Conservation (phyloP, 306 rosid species). For the Vigna trinervia region DNA sequence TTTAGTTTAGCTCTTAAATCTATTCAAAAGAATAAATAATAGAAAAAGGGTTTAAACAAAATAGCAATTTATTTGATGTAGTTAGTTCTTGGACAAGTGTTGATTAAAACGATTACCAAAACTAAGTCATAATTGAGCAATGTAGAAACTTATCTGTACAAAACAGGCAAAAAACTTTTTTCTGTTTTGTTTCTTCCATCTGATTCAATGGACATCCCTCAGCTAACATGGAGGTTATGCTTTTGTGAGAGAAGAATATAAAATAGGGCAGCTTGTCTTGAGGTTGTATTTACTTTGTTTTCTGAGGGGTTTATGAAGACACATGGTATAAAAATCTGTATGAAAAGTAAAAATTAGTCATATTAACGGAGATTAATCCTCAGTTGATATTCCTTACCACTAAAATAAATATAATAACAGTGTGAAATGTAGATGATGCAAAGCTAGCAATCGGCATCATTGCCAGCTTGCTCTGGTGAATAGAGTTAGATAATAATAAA, state of each 20-base stretch:
- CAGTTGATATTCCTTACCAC: too few relatives aligned
- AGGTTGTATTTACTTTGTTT: slow-evolving; percentile 6
- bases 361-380: too few relatives aligned
- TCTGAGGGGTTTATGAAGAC: background rate
- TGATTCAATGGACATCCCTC: slow-evolving; percentile 30
- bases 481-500: slow-evolving; percentile 28
- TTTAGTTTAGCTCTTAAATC: too few relatives aligned
- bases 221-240: background rate
- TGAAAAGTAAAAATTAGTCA: too few relatives aligned
- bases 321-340: too few relatives aligned
- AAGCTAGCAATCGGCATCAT: slow-evolving; percentile 34
- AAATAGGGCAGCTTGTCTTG: slow-evolving; percentile 34
- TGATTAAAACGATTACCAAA: background rate
- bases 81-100: background rate
- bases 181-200: slow-evolving; percentile 3
- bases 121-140: background rate
- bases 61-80: background rate
- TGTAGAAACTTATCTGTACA: background rate
- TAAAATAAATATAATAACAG: too few relatives aligned
- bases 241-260: slow-evolving; percentile 36
- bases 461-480: slow-evolving; percentile 51
- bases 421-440: background rate
- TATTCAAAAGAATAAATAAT: background rate
- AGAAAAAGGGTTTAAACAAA: background rate
- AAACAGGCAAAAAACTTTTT: background rate